phyloP scores from a whole-genome alignment of 495 filamentous ascomycete species.

The Penicillium macrosclerotiorum region DNA sequence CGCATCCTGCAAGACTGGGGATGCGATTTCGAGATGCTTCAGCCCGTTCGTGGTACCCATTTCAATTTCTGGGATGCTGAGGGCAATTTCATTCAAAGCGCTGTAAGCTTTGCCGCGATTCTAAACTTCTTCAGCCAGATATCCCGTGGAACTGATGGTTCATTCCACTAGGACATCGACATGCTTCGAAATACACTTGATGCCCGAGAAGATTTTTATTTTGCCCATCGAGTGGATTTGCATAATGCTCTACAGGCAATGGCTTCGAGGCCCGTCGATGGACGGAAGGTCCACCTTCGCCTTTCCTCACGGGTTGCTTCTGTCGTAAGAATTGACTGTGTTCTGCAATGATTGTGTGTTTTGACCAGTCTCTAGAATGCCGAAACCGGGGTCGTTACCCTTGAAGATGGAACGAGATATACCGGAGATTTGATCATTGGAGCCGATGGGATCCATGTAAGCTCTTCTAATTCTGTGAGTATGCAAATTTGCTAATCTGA shows the following conservation, averaged over 20 bases:
- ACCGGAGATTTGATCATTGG: conserved; percentile 47
- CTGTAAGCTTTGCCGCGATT: conserved; percentile 13
- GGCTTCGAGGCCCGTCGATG: conserved; percentile 27
- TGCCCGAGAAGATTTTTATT: conserved; percentile 23
- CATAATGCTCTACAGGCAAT: conserved; percentile 41
- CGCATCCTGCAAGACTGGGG: conserved; percentile 45
- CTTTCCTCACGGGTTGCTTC: conserved; percentile 25
- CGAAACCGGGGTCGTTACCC: conserved; percentile 35
- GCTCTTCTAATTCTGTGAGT: background rate
- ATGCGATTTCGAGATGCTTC: conserved; percentile 37
- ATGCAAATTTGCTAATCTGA: no score
- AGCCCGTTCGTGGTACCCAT: conserved; percentile 12
- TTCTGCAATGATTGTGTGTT: background rate
- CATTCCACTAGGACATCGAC: conserved; percentile 14
- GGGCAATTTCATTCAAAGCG: conserved; percentile 1
- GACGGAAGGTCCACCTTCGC: conserved; percentile 34
- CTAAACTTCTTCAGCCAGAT: no score
- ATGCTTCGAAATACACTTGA: conserved; percentile 10
- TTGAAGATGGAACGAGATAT: conserved; percentile 26
- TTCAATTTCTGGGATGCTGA: conserved; percentile 15
- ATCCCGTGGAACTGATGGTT: background rate
- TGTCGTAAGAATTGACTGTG: conserved; percentile 9
- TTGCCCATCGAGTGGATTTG: conserved; percentile 51
- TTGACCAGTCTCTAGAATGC: conserved; percentile 19
- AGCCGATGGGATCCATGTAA: conserved; percentile 50